These are phyloP conservation scores for Aureobasidium mangrovei DNA, from an alignment of 2,329 filamentous ascomycete species.

Conservation along the genomic window DNA sequence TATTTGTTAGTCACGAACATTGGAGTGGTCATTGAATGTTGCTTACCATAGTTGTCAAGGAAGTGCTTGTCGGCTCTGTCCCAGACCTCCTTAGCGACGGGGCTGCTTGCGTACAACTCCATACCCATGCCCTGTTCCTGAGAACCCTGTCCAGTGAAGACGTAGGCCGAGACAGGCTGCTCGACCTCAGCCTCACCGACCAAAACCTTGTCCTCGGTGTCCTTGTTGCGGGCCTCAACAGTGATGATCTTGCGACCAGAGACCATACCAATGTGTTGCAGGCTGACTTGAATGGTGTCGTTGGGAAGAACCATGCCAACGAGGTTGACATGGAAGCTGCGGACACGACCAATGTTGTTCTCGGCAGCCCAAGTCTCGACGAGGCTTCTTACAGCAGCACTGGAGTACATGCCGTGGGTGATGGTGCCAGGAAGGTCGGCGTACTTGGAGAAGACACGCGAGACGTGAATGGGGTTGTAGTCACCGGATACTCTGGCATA, in stretches of 20 bases:
- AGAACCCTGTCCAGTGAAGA: slow-evolving; percentile 96
- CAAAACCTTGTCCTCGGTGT: slow-evolving; percentile 93
- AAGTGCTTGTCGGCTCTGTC: slow-evolving; percentile 96
- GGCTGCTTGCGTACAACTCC: slow-evolving; percentile 90
- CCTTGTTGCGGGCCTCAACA: slow-evolving; percentile 90
- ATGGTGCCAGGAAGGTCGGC: slow-evolving; percentile 94
- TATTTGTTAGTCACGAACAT: slow-evolving; percentile 12
- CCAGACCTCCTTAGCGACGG: slow-evolving; percentile 95
- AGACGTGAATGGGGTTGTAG: slow-evolving; percentile 98
- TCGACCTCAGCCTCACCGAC: slow-evolving; percentile 95
- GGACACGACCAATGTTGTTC: slow-evolving; percentile 94
- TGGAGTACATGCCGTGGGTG: slow-evolving; percentile 99
- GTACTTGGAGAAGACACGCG: slow-evolving; percentile 90
- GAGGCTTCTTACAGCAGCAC: slow-evolving; percentile 86
- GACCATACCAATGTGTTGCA: slow-evolving; percentile 96
- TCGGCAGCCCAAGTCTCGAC: slow-evolving; percentile 99
- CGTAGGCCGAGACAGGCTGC: slow-evolving; percentile 91
- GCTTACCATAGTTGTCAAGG: slow-evolving; percentile 91
- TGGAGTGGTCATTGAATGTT: background rate
- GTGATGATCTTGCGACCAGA: slow-evolving; percentile 98
- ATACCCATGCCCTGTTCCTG: slow-evolving; percentile 99
- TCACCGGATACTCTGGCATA: slow-evolving; percentile 97
- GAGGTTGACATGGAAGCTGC: slow-evolving; percentile 91
- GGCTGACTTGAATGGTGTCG: slow-evolving; percentile 86
- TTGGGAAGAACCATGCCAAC: slow-evolving; percentile 99